Conservation (phyloP, 495 filamentous ascomycete genomes). For the Penicillium simplicissimum region DNA sequence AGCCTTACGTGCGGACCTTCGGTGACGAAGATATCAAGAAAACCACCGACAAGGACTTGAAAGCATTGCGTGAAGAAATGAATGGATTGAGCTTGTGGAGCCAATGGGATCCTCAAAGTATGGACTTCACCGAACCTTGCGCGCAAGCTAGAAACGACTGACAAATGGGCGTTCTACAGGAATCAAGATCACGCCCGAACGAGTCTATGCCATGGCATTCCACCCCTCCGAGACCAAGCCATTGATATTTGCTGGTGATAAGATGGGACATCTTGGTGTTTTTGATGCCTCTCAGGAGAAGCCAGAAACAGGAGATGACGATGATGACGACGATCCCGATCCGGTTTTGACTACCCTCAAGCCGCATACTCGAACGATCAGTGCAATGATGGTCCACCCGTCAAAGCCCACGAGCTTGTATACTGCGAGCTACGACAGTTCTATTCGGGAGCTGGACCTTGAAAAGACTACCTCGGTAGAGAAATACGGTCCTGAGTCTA, state of each 20-base stretch:
- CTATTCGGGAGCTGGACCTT: slow-evolving; percentile 84
- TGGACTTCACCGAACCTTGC: slow-evolving; percentile 16
- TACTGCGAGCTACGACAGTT: slow-evolving; percentile 92
- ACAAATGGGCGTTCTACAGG: slow-evolving; percentile 44
- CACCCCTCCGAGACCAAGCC: slow-evolving; percentile 85
- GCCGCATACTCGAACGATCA: slow-evolving; percentile 85
- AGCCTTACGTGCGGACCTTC: slow-evolving; percentile 80
- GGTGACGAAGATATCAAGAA: slow-evolving; percentile 76
- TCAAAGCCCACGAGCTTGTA: slow-evolving; percentile 68
- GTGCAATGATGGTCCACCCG: slow-evolving; percentile 74
- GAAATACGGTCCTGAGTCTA: slow-evolving; percentile 70
- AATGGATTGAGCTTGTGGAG: slow-evolving; percentile 77
- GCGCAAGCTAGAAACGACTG: neutral
- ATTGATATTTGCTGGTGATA: slow-evolving; percentile 93
- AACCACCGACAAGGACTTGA: slow-evolving; percentile 75
- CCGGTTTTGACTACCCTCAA: slow-evolving; percentile 85
- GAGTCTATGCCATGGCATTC: slow-evolving; percentile 85
- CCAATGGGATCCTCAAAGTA: slow-evolving; percentile 74
- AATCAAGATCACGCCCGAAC: slow-evolving; percentile 90
- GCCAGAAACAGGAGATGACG: slow-evolving; percentile 58
- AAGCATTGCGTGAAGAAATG: slow-evolving; percentile 78
- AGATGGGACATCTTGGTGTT: slow-evolving; percentile 90
- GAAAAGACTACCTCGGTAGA: slow-evolving; percentile 75
- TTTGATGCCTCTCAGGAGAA: slow-evolving; percentile 81
- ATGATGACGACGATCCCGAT: slow-evolving; percentile 63